Percentiles rank a stretch among this genome's conserved stretches.
Conservation (phyloP, 1,284 basidiomycete species). For the Tylopilus sp. region DNA sequence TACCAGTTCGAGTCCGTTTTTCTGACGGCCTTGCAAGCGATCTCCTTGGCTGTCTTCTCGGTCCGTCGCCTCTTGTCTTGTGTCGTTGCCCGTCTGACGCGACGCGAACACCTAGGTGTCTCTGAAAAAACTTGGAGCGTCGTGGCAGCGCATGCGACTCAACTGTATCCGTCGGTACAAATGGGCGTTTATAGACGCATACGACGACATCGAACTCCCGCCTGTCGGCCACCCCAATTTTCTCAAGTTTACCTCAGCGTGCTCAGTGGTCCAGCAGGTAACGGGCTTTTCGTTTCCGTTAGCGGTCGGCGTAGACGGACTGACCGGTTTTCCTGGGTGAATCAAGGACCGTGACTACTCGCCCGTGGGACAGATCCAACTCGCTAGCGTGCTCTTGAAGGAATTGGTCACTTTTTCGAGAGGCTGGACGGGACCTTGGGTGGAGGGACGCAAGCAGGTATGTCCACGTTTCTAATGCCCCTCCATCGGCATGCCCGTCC, state of each 20-base stretch:
- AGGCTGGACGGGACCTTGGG: conserved; percentile 39
- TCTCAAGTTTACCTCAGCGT: conserved; percentile 39
- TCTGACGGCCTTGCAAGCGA: conserved; percentile 51
- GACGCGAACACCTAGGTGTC: conserved; percentile 30
- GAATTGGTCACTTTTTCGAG: conserved; percentile 29
- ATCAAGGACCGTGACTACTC: conserved; percentile 36
- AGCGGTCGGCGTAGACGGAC: neutral
- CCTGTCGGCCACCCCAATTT: conserved; percentile 45
- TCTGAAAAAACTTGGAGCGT: conserved; percentile 32
- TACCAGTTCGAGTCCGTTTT: conserved; percentile 47
- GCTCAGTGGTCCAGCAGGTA: conserved; percentile 38
- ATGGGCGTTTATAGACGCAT: conserved; percentile 63
- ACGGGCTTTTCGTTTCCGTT: neutral
- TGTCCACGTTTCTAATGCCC: neutral
- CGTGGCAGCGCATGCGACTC: conserved; percentile 38
- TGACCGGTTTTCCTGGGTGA: neutral
- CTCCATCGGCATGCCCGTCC: neutral
- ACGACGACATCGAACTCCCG: conserved; percentile 41
- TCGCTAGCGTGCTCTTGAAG: conserved; percentile 40
- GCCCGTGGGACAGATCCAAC: conserved; percentile 36
- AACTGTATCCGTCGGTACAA: conserved; percentile 67
- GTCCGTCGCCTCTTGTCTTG: conserved; percentile 31
- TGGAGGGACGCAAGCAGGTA: conserved; percentile 35
- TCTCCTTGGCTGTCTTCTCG: conserved; percentile 47
- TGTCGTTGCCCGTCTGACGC: neutral